Base-by-base conservation (phyloP, 106 monocot species). In the Dendrobium huoshanense region DNA sequence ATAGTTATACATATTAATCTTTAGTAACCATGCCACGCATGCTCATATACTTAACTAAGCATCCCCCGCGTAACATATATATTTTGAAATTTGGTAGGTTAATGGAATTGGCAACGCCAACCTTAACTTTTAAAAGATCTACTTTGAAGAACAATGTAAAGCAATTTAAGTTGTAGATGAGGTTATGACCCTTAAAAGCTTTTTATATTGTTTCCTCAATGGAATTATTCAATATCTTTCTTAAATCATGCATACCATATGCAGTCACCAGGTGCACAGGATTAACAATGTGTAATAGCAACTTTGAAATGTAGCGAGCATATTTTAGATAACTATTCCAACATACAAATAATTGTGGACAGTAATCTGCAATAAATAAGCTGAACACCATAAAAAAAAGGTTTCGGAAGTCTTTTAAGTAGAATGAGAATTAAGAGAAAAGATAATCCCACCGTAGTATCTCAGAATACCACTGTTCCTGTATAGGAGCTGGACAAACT, bases 401-500 rank as follows among this genome's bases (percentile, higher is more conserved):
- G 11, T 9, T 2, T 25, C 24, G 2, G 11, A 37, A 27, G 33
- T 9, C 31, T 33, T 61, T 13, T 15, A 31, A 33, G 22, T 72
- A 73, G 2, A 42, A 22, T 18, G 8, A 42, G 29, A 65, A 18
- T 16, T 19, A 22, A 43, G 22, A 25, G 27, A 55, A 64, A 48
- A 6, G 75, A 80, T 18, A 31, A 54, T 55, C 74, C 83, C 84
- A 99, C 98, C 98, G 95, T 47, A 75, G 87, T 47, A 99, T 89
- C 87, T 99, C 98, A 72, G 95, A 92, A 67, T 95, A 82, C 98
- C 98, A 99, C 54, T 99, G 98, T 45, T 82, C 85, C 82, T 94
- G 81, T 85, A 99, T 99, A 78, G 98, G 85, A 68, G 91, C 85
- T 77, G 98, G 95, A 83, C 98, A 99, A 56, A 99, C 93, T 58